Evolutionary conservation across 257 asterid genomes (phyloP).

Genomic region (Avicennia marina): DNA sequence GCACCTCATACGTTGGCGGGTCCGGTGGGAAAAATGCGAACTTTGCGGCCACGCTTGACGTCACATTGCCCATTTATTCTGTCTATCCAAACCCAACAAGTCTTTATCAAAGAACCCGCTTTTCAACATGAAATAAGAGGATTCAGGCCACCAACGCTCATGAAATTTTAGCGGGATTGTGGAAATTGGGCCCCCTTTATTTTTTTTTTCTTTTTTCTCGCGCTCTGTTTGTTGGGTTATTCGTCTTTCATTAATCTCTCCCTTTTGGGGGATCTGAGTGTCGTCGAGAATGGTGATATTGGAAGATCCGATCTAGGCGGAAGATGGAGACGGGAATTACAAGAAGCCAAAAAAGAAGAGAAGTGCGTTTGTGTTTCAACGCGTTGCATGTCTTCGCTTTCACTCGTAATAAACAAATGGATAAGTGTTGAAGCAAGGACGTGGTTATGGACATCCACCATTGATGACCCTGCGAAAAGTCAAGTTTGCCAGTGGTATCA

Average conservation of each 20-base stretch:
- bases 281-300: constrained; percentile 29
- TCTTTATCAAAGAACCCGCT: constrained; percentile 13
- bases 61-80: constrained; percentile 84
- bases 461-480: no score
- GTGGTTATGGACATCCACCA: no score
- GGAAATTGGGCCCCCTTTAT: no score
- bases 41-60: constrained; percentile 91
- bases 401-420: constrained; percentile 10
- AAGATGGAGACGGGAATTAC: constrained; percentile 40
- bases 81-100: no score
- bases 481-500: no score
- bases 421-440: not conserved
- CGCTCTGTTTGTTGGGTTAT: constrained; percentile 5
- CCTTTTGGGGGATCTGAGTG: constrained; percentile 21
- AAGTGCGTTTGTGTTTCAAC: constrained; percentile 24
- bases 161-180: no score
- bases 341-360: constrained; percentile 27
- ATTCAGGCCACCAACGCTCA: constrained; percentile 12
- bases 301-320: constrained; percentile 86
- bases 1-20: constrained; percentile 95
- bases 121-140: constrained; percentile 21
- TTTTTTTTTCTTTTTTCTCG: not conserved
- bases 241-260: not conserved
- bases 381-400: constrained; percentile 27
- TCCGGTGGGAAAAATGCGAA: constrained; percentile 98